Base-by-base conservation (phyloP, 2,329 filamentous ascomycete species). In the Botrytis tulipae region DNA sequence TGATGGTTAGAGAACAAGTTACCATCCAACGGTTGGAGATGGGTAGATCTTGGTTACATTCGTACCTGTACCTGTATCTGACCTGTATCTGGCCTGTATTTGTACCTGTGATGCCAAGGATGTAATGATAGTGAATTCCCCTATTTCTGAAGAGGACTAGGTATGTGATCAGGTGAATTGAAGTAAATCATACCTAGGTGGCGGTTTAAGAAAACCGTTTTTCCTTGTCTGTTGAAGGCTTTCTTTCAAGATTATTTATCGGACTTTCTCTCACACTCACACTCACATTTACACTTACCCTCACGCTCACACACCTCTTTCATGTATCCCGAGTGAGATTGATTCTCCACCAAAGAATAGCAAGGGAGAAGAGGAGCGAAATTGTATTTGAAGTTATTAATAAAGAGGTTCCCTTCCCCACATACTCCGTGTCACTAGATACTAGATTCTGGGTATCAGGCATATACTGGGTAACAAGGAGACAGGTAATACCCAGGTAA, bases 11-110 rank as follows among this genome's bases (percentile, higher is more conserved):
- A 51, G 44, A 46, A 46, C 44, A 9, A 46, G 44, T 7, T 46
- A 20, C 44, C 44, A 46, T 62, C 37, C 22, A 61, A 61, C 35
- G 6, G 59, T 40, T 61, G 59, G 59, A 8, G 35, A 62, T n/a
- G 37, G 12, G 59, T 62, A 62, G 60, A 62, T 62, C 60, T 62
- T 62, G 35, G 35, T 62, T 62, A 62, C 60, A 61, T 61, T 35
- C 7, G 59, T 61, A 61, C 59, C 20, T 61, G 59, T 61, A 37
- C 59, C 20, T 40, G 59, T 25, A 7, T 22, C n/a, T 35, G 35
- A 25, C 59, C 20, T 40, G 59, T 25, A 7, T 22, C n/a, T n/a
- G 60, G 25, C 59, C 20, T 40, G 59, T 16, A 14, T 35, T 18
- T n/a, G 60, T 62, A 6, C 25, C 14, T 62, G 37, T 42, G 60